Conservation (phyloP, 2,329 filamentous ascomycete species). For the Fusarium armeniacum region DNA sequence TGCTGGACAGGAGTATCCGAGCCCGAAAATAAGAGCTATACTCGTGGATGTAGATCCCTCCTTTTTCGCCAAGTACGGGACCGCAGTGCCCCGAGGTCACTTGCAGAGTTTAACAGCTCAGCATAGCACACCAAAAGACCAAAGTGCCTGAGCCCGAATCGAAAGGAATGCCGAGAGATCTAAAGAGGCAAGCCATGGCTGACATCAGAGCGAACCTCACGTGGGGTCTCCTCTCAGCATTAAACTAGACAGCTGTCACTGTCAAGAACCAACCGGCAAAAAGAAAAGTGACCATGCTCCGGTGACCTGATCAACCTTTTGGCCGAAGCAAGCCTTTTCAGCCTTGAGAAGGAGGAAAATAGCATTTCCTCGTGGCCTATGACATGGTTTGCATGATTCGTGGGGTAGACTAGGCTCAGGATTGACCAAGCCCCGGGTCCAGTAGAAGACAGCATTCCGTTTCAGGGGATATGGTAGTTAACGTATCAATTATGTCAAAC, state of each 20-base stretch:
- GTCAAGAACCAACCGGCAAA: conserved; percentile 16
- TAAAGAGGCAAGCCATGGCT: conserved; percentile 29
- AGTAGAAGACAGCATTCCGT: conserved; percentile 26
- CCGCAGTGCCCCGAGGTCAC: conserved; percentile 19
- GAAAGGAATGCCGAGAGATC: conserved; percentile 43
- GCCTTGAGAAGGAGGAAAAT: conserved; percentile 6
- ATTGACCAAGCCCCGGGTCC: conserved; percentile 7
- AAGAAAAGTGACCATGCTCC: conserved; percentile 19
- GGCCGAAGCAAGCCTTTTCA: conserved; percentile 32
- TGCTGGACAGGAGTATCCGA: conserved; percentile 6
- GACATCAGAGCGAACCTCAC: conserved; percentile 39
- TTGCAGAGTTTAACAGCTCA: conserved; percentile 17
- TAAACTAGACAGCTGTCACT: conserved; percentile 12
- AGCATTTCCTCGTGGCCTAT: conserved; percentile 37
- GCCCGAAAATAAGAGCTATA: conserved; percentile 9
- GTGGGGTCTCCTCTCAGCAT: conserved; percentile 17
- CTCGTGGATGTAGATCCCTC: conserved; percentile 15
- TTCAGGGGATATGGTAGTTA: neutral
- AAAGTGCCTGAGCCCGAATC: conserved; percentile 34
- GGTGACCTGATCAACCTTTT: conserved; percentile 42
- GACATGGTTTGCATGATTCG: conserved; percentile 40
- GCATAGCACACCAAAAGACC: neutral
- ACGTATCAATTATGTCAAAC: conserved; percentile 10
- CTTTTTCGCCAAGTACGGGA: conserved; percentile 12
- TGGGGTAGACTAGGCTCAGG: conserved; percentile 18